phyloP scores from a whole-genome alignment of 176 grass and related monocot genomes.

The Triticum aestivum region DNA sequence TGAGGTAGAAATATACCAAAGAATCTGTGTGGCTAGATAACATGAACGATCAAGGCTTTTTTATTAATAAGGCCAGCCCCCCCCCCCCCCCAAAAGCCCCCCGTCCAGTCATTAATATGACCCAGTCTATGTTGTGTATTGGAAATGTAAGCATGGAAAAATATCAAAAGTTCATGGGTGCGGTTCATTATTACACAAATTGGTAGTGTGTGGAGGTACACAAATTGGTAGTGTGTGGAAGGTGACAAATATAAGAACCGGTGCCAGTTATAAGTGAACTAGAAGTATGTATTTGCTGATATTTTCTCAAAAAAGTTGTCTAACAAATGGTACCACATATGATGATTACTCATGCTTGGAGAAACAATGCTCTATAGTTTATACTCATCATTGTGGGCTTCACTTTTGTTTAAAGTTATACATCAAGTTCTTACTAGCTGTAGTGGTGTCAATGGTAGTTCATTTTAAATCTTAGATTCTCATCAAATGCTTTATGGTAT shows the following conservation, averaged over 20 bases:
- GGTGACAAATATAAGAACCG: not conserved
- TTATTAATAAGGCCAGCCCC: not conserved
- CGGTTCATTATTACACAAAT: not conserved
- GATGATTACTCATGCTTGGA: not conserved
- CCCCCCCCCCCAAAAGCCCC: too few relatives aligned
- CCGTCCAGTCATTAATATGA: too few relatives aligned
- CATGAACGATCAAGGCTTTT: not conserved
- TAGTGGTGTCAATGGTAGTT: not conserved
- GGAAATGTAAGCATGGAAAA: not conserved
- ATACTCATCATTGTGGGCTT: too few relatives aligned
- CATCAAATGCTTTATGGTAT: not conserved
- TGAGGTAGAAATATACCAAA: not conserved
- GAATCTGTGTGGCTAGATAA: not conserved
- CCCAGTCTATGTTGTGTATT: not conserved
- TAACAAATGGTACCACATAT: not conserved
- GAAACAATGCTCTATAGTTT: too few relatives aligned
- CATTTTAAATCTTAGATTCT: not conserved
- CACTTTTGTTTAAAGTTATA: not conserved
- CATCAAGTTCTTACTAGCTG: slow-evolving; percentile 8
- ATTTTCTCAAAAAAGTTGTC: not conserved
- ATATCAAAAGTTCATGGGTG: not conserved
- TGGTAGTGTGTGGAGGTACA: not conserved
- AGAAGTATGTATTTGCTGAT: not conserved
- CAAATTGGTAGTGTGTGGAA: not conserved
- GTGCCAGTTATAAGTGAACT: not conserved